Percentiles rank a stretch among this genome's conserved stretches.
Evolutionary conservation across 75 land plant genomes (phyloP).

Genomic region (Cupressus sempervirens): DNA sequence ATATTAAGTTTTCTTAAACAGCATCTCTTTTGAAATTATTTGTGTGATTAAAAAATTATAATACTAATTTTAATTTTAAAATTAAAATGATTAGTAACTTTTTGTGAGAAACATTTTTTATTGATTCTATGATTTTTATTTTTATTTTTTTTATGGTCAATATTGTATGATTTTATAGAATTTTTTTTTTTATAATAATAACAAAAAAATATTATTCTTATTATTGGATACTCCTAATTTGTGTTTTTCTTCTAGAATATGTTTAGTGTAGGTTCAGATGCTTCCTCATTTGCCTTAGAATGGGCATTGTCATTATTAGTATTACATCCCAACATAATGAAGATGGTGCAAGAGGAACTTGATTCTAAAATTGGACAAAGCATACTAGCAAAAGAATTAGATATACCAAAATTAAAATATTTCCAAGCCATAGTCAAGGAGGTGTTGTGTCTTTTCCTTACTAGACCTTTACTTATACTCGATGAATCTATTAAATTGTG

Average conservation of each 20-base stretch:
- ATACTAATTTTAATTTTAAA: too few species aligned
- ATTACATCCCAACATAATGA: slow-evolving; percentile 39
- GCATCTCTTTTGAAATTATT: too few species aligned
- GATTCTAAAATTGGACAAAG: neutral
- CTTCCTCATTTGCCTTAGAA: slow-evolving; percentile 55
- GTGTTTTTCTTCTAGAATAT: slow-evolving; percentile 26
- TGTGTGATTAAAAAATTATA: too few species aligned
- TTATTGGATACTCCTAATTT: neutral
- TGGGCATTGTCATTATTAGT: slow-evolving; percentile 65
- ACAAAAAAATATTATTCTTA: too few species aligned
- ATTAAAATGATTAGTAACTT: too few species aligned
- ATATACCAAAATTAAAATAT: slow-evolving; percentile 24
- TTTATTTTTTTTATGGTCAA: too few species aligned
- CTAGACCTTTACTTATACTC: slow-evolving; percentile 59
- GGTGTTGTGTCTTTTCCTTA: slow-evolving; percentile 61
- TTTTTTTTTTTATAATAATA: too few species aligned
- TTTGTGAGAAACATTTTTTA: too few species aligned
- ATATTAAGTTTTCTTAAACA: too few species aligned
- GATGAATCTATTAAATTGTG: slow-evolving; percentile 36
- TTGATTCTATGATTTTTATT: too few species aligned
- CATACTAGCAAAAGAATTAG: neutral
- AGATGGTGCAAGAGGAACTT: slow-evolving; percentile 30
- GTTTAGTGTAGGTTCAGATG: slow-evolving; percentile 52
- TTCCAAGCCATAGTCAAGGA: slow-evolving; percentile 67
- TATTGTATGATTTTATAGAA: too few species aligned